phyloP scores from a whole-genome alignment of 2,329 filamentous ascomycete genomes.

The Epichloe amarillans region DNA sequence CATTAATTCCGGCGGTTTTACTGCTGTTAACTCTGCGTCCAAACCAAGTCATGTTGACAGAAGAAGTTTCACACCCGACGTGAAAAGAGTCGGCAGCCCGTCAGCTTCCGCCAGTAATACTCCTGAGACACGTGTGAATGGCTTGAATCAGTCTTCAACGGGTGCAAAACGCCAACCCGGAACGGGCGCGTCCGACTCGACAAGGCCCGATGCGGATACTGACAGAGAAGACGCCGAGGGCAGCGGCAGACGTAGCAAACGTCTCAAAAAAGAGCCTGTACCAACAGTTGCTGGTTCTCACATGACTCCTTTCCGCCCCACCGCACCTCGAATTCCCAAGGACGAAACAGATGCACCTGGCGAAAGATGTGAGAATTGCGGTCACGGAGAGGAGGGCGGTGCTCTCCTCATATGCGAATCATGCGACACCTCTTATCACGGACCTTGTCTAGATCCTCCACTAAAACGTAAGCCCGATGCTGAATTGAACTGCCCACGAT shows the following conservation, averaged over 20 bases:
- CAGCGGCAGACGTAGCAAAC: constrained; percentile 75
- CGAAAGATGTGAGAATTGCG: constrained; percentile 76
- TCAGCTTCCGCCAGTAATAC: constrained; percentile 50
- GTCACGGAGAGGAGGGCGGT: constrained; percentile 58
- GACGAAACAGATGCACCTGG: constrained; percentile 34
- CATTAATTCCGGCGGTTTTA: constrained; percentile 48
- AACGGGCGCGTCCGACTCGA: constrained; percentile 33
- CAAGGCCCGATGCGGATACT: constrained; percentile 32
- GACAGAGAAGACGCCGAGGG: constrained; percentile 48
- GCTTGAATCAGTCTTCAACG: constrained; percentile 35
- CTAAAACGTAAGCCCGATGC: constrained; percentile 62
- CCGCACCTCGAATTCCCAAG: constrained; percentile 51
- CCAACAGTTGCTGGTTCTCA: constrained; percentile 91
- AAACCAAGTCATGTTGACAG: constrained; percentile 50
- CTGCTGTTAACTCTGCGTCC: constrained; percentile 58
- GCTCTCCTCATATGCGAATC: constrained; percentile 75
- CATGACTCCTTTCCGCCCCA: constrained; percentile 86
- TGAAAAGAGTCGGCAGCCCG: constrained; percentile 49
- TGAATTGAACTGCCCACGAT: constrained; percentile 94
- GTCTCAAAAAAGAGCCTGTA: constrained; percentile 72
- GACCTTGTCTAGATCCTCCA: constrained; percentile 76
- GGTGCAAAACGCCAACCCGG: constrained; percentile 64
- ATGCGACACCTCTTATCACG: constrained; percentile 81
- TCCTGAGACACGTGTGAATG: constrained; percentile 47
- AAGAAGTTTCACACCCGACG: constrained; percentile 48